Percentiles rank a stretch among this genome's conserved stretches.
Conservation (phyloP, 306 rosid species). For the Dalbergia oliveri region DNA sequence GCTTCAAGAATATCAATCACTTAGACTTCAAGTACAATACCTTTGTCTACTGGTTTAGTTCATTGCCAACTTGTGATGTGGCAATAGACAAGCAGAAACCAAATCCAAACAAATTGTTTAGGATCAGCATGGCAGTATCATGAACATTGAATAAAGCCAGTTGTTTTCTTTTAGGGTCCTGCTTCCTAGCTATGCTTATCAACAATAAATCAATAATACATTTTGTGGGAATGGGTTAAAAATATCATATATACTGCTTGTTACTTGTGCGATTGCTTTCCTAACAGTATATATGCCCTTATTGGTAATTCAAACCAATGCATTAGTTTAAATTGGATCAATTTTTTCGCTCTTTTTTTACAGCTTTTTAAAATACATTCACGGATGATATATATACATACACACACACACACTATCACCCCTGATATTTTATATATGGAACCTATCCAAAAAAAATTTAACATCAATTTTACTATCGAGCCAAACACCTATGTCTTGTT, state of each 20-base stretch:
- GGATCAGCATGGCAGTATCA: conserved; percentile 18
- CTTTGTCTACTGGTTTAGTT: conserved; percentile 23
- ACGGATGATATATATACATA: too few species aligned
- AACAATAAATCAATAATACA: not conserved
- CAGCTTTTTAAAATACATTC: too few species aligned
- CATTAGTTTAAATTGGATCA: too few species aligned
- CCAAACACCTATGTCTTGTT: too few species aligned
- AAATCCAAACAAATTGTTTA: conserved; percentile 31
- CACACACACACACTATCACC: too few species aligned
- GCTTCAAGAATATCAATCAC: conserved; percentile 14
- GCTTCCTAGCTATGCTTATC: not conserved
- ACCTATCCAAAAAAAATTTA: too few species aligned
- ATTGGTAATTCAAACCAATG: too few species aligned
- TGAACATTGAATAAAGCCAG: conserved; percentile 38
- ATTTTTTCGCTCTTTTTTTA: too few species aligned
- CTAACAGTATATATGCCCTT: too few species aligned
- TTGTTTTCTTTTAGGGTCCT: not conserved
- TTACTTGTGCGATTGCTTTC: not conserved
- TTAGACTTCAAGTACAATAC: conserved; percentile 21
- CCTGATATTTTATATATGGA: too few species aligned
- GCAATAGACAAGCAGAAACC: conserved; percentile 24
- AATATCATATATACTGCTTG: not conserved
- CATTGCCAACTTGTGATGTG: conserved; percentile 24
- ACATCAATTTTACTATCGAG: too few species aligned
- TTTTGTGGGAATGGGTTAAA: not conserved